Base-by-base conservation (phyloP, 2,329 filamentous ascomycete genomes). In the Talaromyces atroroseus region DNA sequence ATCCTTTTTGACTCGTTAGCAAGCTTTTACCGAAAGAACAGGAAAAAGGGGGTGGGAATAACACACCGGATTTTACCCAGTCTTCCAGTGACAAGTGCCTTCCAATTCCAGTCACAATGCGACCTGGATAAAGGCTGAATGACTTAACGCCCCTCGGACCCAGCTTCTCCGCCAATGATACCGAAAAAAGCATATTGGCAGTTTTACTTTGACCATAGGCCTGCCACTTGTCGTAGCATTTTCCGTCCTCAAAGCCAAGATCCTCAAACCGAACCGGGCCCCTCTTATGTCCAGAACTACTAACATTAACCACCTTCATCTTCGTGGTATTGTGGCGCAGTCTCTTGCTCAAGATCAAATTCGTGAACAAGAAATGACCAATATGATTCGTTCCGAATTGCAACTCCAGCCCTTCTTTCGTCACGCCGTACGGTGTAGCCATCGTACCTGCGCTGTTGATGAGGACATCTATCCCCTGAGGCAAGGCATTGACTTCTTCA, bases 381-480 rank as follows among this genome's bases (percentile, higher is more conserved):
- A 72, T 42, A 52, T 72, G 65, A 50, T 72, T 72, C 7, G 66
- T 68, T 1, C 66, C 70, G 14, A 71, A 65, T 24, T 69, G 65
- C 7, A 64, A 49, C 50, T 72, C 70, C 21, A 71, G 63, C 1
- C 68, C 68, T n/a, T 68, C 60, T 24, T 64, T 60, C 44, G 64
- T 68, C 26, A 59, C 54, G 16, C 59, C 57, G 34, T 58, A 63
- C 1, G 63, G 48, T 8, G 62, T 53, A 1, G 63, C 66, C 66
- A 71, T 71, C 32, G 69, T 58, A 6, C 69, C 69, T 2, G 69
- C 69, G 53, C 66, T 70, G 53, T 70, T 69, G 45, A 71, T 66
- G 10, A 71, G 58, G 7, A 66, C 59, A 49, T 71, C 66, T 24
- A 71, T 57, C 1, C 60, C 57, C 42, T 67, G 63, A 10, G 56